Percentiles rank a stretch among this genome's conserved stretches.
Conservation (phyloP, 2,329 filamentous ascomycete species). For the Neoscytalidium dimidiatum region DNA sequence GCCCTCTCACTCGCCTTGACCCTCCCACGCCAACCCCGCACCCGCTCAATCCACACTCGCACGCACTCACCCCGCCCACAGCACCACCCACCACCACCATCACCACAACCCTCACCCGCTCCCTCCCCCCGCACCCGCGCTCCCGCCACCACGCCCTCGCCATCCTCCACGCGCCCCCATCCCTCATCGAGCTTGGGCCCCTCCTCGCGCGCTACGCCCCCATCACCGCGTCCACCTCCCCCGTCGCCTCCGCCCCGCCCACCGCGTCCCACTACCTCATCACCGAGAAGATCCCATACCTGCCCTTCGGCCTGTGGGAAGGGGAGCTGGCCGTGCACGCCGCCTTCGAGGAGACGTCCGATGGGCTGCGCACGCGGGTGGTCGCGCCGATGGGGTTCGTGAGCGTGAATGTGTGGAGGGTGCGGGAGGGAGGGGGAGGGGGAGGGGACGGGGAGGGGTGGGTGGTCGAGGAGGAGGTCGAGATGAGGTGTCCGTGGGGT, state of each 20-base stretch:
- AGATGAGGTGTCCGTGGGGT: not conserved
- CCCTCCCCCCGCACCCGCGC: not conserved
- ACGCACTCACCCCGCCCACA: not conserved
- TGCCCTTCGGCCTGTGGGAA: not conserved
- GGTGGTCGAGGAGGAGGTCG: not conserved
- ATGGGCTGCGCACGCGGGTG: not conserved
- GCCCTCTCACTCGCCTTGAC: no score
- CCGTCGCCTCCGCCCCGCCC: no score
- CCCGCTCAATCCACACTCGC: not conserved
- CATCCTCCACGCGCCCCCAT: constrained; percentile 8
- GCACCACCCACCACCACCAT: not conserved
- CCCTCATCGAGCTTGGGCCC: constrained; percentile 5
- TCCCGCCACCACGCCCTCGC: not conserved
- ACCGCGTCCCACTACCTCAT: not conserved
- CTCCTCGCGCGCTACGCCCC: not conserved
- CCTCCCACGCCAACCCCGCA: not conserved
- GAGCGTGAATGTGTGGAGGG: not conserved
- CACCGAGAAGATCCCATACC: not conserved
- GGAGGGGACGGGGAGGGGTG: not conserved
- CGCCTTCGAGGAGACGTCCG: not conserved
- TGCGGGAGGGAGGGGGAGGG: not conserved
- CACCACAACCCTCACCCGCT: not conserved
- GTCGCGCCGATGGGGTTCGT: constrained; percentile 8
- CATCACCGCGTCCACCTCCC: not conserved
- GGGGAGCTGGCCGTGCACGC: not conserved